phyloP scores from a whole-genome alignment of 148 eudicot species.

The Polygonum aviculare region DNA sequence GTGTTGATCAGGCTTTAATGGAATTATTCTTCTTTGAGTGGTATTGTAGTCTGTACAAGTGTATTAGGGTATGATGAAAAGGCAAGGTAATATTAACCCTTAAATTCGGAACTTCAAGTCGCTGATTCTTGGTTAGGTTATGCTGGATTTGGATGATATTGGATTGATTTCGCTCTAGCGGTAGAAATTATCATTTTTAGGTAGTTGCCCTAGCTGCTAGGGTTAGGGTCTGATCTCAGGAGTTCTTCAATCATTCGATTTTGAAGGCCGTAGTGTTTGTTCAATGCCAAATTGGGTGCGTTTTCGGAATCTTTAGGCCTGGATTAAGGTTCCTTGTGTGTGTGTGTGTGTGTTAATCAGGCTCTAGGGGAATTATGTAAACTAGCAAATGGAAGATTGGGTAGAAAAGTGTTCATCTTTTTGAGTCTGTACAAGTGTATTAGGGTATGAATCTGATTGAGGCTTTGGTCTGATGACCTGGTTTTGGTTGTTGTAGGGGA shows the following conservation, averaged over 20 bases:
- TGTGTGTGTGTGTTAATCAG: not conserved
- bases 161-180: no score
- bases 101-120: no score
- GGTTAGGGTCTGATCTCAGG: not conserved
- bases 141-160: no score
- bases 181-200: no score
- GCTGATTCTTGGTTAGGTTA: no score
- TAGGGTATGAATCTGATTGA: not conserved
- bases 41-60: not conserved
- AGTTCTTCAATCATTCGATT: not conserved
- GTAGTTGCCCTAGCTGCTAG: not conserved
- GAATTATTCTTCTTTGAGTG: not conserved
- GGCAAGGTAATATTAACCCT: no score
- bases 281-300: not conserved
- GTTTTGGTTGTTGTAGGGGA: constrained; percentile 41
- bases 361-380: not conserved
- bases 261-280: not conserved
- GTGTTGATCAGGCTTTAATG: constrained; percentile 1
- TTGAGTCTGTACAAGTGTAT: not conserved
- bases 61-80: not conserved
- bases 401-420: not conserved
- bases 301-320: not conserved
- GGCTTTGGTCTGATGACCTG: not conserved
- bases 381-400: not conserved
- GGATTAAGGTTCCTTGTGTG: not conserved